Evolutionary conservation across 345 rosid genomes (phyloP).

Genomic region (Lepidium aucheri): DNA sequence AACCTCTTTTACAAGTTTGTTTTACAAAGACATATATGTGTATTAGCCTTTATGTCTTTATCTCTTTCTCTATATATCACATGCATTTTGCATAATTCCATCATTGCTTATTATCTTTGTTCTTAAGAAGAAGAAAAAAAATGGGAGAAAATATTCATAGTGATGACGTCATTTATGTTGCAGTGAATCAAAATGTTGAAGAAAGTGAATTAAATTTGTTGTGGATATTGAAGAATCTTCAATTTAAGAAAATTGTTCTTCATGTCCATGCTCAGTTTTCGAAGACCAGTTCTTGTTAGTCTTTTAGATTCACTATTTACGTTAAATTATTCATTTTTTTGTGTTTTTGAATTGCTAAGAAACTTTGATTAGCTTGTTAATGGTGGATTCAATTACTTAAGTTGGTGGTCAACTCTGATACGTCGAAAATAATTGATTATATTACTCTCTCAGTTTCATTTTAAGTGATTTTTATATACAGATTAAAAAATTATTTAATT

Average conservation of each 20-base stretch:
- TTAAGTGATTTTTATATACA: too few species aligned
- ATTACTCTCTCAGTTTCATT: too few species aligned
- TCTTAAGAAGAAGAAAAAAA: not conserved
- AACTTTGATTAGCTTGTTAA: too few species aligned
- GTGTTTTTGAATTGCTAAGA: too few species aligned
- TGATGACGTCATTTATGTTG: constrained; percentile 41
- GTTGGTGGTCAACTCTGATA: too few species aligned
- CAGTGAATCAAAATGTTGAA: constrained; percentile 41
- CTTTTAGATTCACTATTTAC: too few species aligned
- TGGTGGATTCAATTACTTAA: too few species aligned
- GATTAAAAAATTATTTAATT: too few species aligned
- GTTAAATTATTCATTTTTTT: too few species aligned
- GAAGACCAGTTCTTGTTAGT: not conserved
- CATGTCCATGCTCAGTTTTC: constrained; percentile 38
- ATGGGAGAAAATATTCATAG: constrained; percentile 9
- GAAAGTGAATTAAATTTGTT: constrained; percentile 38
- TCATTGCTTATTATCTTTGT: not conserved
- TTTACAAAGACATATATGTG: not conserved
- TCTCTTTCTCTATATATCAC: not conserved
- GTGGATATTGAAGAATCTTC: constrained; percentile 41
- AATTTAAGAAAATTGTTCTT: constrained; percentile 25
- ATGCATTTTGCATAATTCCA: not conserved
- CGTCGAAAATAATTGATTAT: too few species aligned
- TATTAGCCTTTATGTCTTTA: not conserved
- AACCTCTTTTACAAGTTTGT: constrained; percentile 3